Base-by-base conservation (phyloP, 2,329 filamentous ascomycete species). In the Emericellopsis cladophorae region DNA sequence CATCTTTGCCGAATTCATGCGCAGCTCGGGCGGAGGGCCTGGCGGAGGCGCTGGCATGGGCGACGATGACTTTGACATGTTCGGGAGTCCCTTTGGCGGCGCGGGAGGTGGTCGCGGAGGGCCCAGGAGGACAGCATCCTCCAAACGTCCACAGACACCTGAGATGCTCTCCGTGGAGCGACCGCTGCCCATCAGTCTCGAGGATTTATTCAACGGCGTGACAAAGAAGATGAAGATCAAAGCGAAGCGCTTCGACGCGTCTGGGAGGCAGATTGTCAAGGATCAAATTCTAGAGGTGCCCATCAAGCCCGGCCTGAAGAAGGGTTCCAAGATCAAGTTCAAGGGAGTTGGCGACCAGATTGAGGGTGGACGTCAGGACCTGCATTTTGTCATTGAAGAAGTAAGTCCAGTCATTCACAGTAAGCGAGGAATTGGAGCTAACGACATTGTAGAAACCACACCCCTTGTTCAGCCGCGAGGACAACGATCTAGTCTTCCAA, bases 141-240 rank as follows among this genome's bases (percentile, higher is more conserved):
- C 29, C 31, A 40, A 40, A 8, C 31, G 35, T 10, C 26, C 22
- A 8, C 24, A 22, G 5, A 86, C 86, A 4, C 84, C 87, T 0
- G 90, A 96, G 57, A 84, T 94, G 15, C 88, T 88, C 1, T 89
- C 93, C 1, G 81, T 96, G 10, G 90, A 96, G 64, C 82, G 85
- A 54, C 79, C 84, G 36, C 61, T 98, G 46, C 77, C 81, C 3
- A 67, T 98, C 18, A 78, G 83, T 3, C 66, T 98, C 29, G 92
- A 98, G 60, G 92, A 98, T 54, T 65, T 96, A 46, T 96, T 78
- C 66, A 80, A 74, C 22, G 92, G 92, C 33, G 78, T 79, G 31
- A 87, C 83, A 38, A 98, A 98, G 76, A 95, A 94, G 72, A 87
- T 98, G 74, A 94, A 92, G 67, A 94, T 96, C 48, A 95, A 95